Percentiles rank a stretch among this genome's conserved stretches.
phyloP scores from a whole-genome alignment of 2,329 filamentous ascomycete genomes.

The Domatiomyces globalis region DNA sequence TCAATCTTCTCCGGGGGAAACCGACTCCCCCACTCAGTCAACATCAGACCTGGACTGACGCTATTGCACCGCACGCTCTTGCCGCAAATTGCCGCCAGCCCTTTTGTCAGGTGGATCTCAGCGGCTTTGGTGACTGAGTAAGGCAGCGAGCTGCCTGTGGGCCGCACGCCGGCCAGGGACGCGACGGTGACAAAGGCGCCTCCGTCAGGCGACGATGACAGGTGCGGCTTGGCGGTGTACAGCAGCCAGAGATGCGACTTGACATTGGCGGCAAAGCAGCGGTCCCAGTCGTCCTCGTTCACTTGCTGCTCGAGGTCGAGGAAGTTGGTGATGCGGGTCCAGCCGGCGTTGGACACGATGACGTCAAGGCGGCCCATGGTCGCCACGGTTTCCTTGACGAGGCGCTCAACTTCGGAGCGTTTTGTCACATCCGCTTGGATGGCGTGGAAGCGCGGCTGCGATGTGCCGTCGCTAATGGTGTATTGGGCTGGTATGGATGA shows the following conservation, averaged over 20 bases:
- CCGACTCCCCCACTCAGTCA: slow-evolving; percentile 47
- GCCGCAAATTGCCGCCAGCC: slow-evolving; percentile 48
- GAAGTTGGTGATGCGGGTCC: slow-evolving; percentile 28
- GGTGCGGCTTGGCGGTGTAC: slow-evolving; percentile 39
- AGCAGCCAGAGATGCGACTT: slow-evolving; percentile 49
- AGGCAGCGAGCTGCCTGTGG: slow-evolving; percentile 49
- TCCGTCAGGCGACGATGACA: slow-evolving; percentile 38
- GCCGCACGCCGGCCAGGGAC: slow-evolving; percentile 49
- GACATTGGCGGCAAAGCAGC: slow-evolving; percentile 47
- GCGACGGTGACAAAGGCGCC: slow-evolving; percentile 52
- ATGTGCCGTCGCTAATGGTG: background rate
- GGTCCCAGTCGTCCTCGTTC: slow-evolving; percentile 45
- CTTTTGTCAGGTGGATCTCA: slow-evolving; percentile 53
- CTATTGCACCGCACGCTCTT: slow-evolving; percentile 51
- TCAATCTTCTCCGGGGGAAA: slow-evolving; percentile 18
- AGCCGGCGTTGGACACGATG: slow-evolving; percentile 29
- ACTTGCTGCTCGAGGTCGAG: slow-evolving; percentile 18
- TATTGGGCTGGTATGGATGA: slow-evolving; percentile 9
- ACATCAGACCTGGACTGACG: slow-evolving; percentile 48
- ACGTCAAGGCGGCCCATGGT: slow-evolving; percentile 36
- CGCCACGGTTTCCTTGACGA: slow-evolving; percentile 31
- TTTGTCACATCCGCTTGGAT: slow-evolving; percentile 17
- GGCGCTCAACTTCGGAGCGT: slow-evolving; percentile 20
- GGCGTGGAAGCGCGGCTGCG: slow-evolving; percentile 14
- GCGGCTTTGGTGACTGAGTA: slow-evolving; percentile 69